Percentiles rank a stretch among this genome's conserved stretches.
Conservation (phyloP, 768 basidiomycete genomes). For the Cyclocybe cylindracea region DNA sequence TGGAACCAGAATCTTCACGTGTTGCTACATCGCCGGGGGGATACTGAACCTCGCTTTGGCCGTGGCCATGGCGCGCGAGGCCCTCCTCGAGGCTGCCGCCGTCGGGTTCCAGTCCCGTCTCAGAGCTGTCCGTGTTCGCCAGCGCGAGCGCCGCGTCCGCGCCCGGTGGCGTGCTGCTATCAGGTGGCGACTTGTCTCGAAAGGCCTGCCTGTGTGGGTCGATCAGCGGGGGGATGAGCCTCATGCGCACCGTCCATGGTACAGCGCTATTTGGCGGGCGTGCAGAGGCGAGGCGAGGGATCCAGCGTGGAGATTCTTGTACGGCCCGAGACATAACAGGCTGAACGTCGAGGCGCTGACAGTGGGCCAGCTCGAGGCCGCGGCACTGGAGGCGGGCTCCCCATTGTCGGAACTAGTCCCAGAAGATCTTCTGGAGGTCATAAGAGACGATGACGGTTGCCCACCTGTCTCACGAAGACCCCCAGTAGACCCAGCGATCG, state of each 20-base stretch:
- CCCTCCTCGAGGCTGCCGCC: conserved; percentile 71
- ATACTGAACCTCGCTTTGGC: conserved; percentile 66
- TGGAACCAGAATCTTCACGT: conserved; percentile 58
- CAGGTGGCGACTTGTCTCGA: conserved; percentile 59
- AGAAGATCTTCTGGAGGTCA: conserved; percentile 26
- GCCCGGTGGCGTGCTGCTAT: conserved; percentile 61
- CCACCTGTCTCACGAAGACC: neutral
- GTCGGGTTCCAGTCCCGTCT: conserved; percentile 62
- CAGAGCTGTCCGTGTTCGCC: conserved; percentile 41
- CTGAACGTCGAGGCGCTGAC: conserved; percentile 66
- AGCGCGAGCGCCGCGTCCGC: conserved; percentile 49
- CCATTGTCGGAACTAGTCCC: conserved; percentile 55
- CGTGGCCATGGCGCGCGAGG: conserved; percentile 67
- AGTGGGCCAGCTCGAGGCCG: conserved; percentile 53
- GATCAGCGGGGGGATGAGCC: conserved; percentile 28
- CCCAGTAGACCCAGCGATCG: conserved; percentile 6
- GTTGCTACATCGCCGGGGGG: conserved; percentile 58
- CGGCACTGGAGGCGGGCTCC: conserved; percentile 69
- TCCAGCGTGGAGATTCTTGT: conserved; percentile 24
- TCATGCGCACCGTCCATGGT: conserved; percentile 12
- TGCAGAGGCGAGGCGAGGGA: conserved; percentile 20
- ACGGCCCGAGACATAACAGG: conserved; percentile 49
- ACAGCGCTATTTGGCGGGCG: conserved; percentile 7
- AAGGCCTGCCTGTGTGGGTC: conserved; percentile 55
- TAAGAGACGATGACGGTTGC: conserved; percentile 10